A percentile compares a stretch with the other conserved stretches of the same genome.
Conservation (phyloP, 495 filamentous ascomycete species). For the Cercophora scortea region DNA sequence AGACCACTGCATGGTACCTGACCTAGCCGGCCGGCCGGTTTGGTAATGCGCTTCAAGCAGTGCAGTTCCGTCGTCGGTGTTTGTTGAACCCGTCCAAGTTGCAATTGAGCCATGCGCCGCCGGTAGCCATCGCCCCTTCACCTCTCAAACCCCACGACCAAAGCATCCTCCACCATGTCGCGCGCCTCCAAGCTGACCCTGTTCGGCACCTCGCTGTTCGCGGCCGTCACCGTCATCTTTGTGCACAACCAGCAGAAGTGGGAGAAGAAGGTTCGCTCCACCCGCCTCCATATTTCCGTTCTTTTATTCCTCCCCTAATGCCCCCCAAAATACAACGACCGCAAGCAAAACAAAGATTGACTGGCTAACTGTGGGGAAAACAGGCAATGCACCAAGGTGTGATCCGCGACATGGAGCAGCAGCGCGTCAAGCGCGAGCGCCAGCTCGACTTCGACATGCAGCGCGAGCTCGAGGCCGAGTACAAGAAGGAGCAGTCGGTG, state of each 20-base stretch:
- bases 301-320: not conserved
- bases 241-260: slow-evolving; percentile 81
- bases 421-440: slow-evolving; percentile 77
- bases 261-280: slow-evolving; percentile 68
- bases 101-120: not conserved
- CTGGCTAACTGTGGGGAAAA: not conserved
- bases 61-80: too few relatives aligned
- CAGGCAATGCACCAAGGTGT: slow-evolving; percentile 97
- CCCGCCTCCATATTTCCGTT: not conserved
- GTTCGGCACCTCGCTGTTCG: slow-evolving; percentile 64
- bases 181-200: slow-evolving; percentile 82
- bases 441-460: slow-evolving; percentile 94
- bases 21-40: too few relatives aligned
- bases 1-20: too few relatives aligned
- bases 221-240: slow-evolving; percentile 68
- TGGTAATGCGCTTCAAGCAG: too few relatives aligned
- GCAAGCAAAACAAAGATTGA: not conserved
- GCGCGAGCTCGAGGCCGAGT: slow-evolving; percentile 74
- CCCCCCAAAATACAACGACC: not conserved
- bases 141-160: not conserved
- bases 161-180: slow-evolving; percentile 54
- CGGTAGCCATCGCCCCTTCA: not conserved
- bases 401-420: slow-evolving; percentile 89
- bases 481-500: slow-evolving; percentile 71
- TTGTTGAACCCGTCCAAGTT: not conserved